phyloP scores from a whole-genome alignment of 352 stramenopile genomes.

The Phytophthora chlamydospora region DNA sequence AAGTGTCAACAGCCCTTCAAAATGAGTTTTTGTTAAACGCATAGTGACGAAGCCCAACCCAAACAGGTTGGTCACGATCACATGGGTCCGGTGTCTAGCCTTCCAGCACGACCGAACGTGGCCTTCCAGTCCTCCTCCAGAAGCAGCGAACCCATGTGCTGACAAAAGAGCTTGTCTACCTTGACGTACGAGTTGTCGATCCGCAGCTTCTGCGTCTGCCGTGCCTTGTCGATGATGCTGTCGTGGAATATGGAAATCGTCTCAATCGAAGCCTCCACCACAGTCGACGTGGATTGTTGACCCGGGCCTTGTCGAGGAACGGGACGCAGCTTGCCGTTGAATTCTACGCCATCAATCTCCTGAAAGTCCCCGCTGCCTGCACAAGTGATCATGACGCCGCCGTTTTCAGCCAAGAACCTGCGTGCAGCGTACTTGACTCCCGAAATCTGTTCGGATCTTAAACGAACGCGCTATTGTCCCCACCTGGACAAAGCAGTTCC shows the following conservation, averaged over 20 bases:
- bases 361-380: conserved; percentile 9
- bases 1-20: too few species aligned
- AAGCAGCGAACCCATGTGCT: conserved; percentile 18
- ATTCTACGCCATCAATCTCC: conserved; percentile 12
- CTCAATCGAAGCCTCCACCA: conserved; percentile 51
- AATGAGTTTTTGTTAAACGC: too few species aligned
- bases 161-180: conserved; percentile 29
- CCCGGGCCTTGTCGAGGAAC: conserved; percentile 8
- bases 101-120: not conserved
- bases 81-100: not conserved
- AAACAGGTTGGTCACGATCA: too few species aligned
- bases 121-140: conserved; percentile 9
- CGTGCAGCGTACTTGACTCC: conserved; percentile 17
- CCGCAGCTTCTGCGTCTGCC: conserved; percentile 21
- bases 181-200: conserved; percentile 24
- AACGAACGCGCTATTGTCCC: conserved; percentile 13
- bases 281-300: conserved; percentile 25
- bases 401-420: conserved; percentile 12
- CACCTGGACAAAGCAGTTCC: conserved; percentile 10
- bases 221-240: conserved; percentile 37
- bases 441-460: conserved; percentile 12
- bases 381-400: conserved; percentile 4
- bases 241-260: conserved; percentile 53
- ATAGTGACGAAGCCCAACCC: too few species aligned
- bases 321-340: conserved; percentile 11